Evolutionary conservation across 176 grass and related monocot genomes (phyloP), one percentile per base, ranked within the genome.

Genomic region (Oryza punctata): DNA sequence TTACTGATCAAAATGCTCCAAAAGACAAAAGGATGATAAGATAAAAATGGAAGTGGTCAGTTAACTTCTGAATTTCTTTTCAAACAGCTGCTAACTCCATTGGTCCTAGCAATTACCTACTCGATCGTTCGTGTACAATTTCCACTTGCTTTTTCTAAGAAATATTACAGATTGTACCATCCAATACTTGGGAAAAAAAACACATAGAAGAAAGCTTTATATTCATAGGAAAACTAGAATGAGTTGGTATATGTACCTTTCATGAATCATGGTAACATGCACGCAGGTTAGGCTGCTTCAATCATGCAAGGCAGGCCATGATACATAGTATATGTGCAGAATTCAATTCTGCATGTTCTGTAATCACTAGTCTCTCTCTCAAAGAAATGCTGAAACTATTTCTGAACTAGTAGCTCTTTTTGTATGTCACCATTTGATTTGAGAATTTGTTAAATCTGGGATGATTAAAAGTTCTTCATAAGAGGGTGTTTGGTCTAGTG

Each of bases 401-500:
- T 7, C 37, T 7, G 7, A 8, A 38, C 37, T 38, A 38, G 35
- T 7, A 38, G n/a, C n/a, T n/a, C 37, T 8, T 38, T 35, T 35
- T 35, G 5, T 35, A 0, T 35, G 33, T 7, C 37, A 38, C 7
- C 37, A 38, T 38, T 38, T 38, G 37, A 37, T 38, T 7, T 7
- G 7, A 38, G 6, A 38, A 38, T 8, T 1, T 7, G 0, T 38
- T 38, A 8, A 37, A 1, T 6, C 0, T 0, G 37, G 6, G 37
- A 38, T 38, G 1, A 38, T 38, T 1, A 38, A 37, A 1, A 6
- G 4, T 7, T 1, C 8, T 5, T 54, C 50, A 7, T 7, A 1
- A 21, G 0, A 23, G 94, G 90, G 90, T 90, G 90, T 89, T 94
- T 94, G 88, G 95, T 97, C 95, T 91, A 92, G 95, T 92, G 92